Percentiles rank a stretch among this genome's conserved stretches.
Conservation (phyloP, 2,329 filamentous ascomycete genomes). For the Mollisia scopiformis region DNA sequence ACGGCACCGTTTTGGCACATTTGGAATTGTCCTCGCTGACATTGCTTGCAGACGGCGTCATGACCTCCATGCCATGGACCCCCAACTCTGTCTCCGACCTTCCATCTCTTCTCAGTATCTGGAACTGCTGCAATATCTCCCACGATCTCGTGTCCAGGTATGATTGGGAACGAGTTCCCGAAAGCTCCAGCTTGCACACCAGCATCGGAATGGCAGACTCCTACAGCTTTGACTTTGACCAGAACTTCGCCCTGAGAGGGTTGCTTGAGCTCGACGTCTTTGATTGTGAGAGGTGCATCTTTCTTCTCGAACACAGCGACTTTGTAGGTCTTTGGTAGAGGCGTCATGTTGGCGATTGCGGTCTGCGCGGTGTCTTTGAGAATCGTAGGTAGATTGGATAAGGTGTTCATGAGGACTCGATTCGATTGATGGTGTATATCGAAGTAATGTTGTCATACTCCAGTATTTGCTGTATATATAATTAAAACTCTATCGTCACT, state of each 20-base stretch:
- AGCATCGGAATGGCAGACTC: conserved; percentile 69
- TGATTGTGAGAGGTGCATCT: conserved; percentile 56
- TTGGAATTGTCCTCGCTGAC: conserved; percentile 66
- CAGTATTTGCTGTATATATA: background rate
- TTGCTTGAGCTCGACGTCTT: conserved; percentile 59
- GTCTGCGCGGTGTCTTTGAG: background rate
- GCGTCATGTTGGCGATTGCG: conserved; percentile 22
- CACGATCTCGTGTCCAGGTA: conserved; percentile 74
- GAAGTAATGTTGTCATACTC: no score
- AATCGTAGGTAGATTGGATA: background rate
- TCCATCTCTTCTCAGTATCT: conserved; percentile 57
- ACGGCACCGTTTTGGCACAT: conserved; percentile 65
- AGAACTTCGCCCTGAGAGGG: conserved; percentile 64
- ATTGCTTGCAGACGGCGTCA: conserved; percentile 63
- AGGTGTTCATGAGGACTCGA: background rate
- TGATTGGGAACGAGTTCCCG: conserved; percentile 59
- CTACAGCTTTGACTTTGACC: conserved; percentile 72
- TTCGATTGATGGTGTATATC: background rate
- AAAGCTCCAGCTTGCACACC: conserved; percentile 50
- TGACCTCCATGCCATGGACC: conserved; percentile 64
- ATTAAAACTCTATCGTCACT: background rate
- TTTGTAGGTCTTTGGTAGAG: conserved; percentile 68
- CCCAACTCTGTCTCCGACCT: conserved; percentile 68
- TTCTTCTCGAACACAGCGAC: conserved; percentile 61
- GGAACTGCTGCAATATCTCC: conserved; percentile 67